A percentile compares a stretch with the other conserved stretches of the same genome.
Evolutionary conservation across 2,329 filamentous ascomycete species (phyloP).

Genomic region (Apiospora aurea): DNA sequence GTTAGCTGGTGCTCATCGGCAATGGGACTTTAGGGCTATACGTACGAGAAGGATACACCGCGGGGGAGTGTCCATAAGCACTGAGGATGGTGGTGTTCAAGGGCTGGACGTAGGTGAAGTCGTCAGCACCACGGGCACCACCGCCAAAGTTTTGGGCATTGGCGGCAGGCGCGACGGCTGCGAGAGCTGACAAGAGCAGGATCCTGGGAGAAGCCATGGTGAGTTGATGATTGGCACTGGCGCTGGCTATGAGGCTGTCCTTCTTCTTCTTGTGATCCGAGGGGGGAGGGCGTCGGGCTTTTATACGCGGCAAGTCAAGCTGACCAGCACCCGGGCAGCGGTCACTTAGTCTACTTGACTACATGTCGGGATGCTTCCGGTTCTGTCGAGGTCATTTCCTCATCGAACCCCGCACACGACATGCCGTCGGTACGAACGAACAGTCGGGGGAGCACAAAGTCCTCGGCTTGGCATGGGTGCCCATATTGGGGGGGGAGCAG

Average conservation of each 20-base stretch:
- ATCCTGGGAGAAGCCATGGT: constrained; percentile 29
- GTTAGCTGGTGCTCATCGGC: background rate
- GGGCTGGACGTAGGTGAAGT: constrained; percentile 50
- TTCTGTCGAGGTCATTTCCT: constrained; percentile 7
- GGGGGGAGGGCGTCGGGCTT: background rate
- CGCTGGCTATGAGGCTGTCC: constrained; percentile 23
- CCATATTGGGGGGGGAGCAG: background rate
- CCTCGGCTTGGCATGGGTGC: background rate
- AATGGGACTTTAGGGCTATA: constrained; percentile 18
- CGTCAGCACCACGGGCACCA: constrained; percentile 32
- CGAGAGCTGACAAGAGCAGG: constrained; percentile 27
- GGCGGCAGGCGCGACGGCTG: constrained; percentile 25
- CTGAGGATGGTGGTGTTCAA: constrained; percentile 49
- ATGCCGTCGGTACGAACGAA: background rate
- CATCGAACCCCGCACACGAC: background rate
- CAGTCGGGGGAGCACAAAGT: background rate
- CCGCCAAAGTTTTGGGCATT: constrained; percentile 25
- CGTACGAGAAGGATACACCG: constrained; percentile 48
- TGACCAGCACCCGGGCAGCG: background rate
- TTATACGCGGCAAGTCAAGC: constrained; percentile 12
- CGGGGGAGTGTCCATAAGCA: constrained; percentile 47
- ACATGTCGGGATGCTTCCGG: constrained; percentile 3
- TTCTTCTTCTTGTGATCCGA: background rate
- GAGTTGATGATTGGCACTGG: constrained; percentile 26
- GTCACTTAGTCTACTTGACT: background rate